Evolutionary conservation across 1,139 yeast genomes (phyloP), one percentile per base, ranked within the genome.

Genomic region (Pichia sp.): DNA sequence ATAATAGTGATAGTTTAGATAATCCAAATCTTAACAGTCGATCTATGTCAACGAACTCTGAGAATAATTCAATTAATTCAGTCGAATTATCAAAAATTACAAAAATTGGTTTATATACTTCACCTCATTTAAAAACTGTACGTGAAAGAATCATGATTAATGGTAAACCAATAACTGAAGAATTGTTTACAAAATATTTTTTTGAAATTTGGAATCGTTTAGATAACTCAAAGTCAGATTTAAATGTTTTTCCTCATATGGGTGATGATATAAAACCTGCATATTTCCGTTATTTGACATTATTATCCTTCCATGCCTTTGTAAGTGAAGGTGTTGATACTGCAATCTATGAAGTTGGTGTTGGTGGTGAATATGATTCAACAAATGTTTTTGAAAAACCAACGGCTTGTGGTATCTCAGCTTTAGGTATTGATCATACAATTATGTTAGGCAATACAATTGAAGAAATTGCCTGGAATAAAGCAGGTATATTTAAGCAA

Each of bases 301-400:
- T 95, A 27, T 70, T 95, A 53, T 89, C 98, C 2, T 93, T 89
- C 72, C 97, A 95, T 66, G 87, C 89, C 1, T 95, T 95, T 62
- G 67, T 89, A 70, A 76, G 81, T 55, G 99, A 93, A 69, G 87
- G 88, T 1, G 91, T 95, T 30, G 88, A 90, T 62, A 81, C 96
- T 19, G 98, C 99, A 14, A 85, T 95, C 45, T 89, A 88, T 64
- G 99, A 95, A 67, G 99, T 95, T 29, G 99, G 99, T 18, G 96
- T 95, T 50, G 99, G 99, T 31, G 99, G 99, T 13, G 95, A 88
- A 64, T 88, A 82, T 65, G 99, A 95, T 68, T 88, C 97, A 14
- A 95, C 99, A 13, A 95, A 95, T 66, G 80, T 95, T 14, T 80
- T 95, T 48, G 81, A 76, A 39, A 71, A 74, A 44, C 99, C 99